Base-by-base conservation (phyloP, 2,329 filamentous ascomycete genomes). In the Endocalyx cinctus region DNA sequence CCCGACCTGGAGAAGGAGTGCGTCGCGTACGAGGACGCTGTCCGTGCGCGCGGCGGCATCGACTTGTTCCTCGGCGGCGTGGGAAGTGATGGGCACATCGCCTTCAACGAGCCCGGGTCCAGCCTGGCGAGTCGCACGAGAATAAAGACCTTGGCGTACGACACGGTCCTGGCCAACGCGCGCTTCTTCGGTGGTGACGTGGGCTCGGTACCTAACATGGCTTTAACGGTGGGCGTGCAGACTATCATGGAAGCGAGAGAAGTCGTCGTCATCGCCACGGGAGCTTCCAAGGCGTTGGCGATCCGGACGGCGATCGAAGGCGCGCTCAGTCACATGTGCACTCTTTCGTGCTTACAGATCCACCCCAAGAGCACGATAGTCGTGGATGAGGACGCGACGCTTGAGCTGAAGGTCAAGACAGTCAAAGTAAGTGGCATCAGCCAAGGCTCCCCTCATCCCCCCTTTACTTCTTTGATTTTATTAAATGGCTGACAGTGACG, bases 271-370 rank as follows among this genome's bases (percentile, higher is more conserved):
- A 86, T 94, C 48, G 86, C 88, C 43, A 77, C 85, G 1, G 87
- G 87, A 15, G 79, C 84, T 26, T 83, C 87, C 67, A 94, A 94
- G 62, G 78, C 86, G 1, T 66, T 84, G 20, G 87, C 87, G 17
- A 64, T 94, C 42, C 83, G 89, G 58, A 83, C 78, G 50, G 87
- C 84, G 47, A 77, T 94, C 43, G 87, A 94, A 59, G 81, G 82
- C 35, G 83, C 82, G 18, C 76, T 94, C 41, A 90, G 88, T 58
- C 87, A 92, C 63, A 90, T 90, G 84, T 94, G 87, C 85, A 90
- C 87, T 1, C 71, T 92, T 6, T 90, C 85, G 7, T 79, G 78
- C 34, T 69, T 94, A 26, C 87, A 94, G 57, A 66, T 90, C 42
- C 87, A 92, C 58, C 82, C 79, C 4, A 82, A 89, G 50, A 81